Conservation (phyloP, 2,329 filamentous ascomycete species). For the Septoria linicola region DNA sequence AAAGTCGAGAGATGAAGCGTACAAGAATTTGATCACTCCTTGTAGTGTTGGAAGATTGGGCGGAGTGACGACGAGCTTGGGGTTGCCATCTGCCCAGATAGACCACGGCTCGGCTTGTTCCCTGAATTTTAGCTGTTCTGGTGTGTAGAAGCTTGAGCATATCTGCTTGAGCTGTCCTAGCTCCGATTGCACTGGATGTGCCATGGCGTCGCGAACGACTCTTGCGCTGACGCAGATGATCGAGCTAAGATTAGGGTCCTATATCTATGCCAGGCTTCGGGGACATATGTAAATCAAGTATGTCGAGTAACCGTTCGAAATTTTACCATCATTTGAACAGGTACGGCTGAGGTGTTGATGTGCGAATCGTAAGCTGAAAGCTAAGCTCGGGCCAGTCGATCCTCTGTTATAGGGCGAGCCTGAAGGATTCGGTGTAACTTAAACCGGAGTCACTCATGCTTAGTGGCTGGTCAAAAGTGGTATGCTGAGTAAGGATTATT, state of each 20-base stretch:
- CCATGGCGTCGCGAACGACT: neutral
- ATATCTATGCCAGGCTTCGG: too few relatives aligned
- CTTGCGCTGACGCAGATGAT: too few relatives aligned
- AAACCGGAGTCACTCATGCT: too few relatives aligned
- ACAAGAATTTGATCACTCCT: slow-evolving; percentile 37
- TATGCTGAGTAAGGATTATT: too few relatives aligned
- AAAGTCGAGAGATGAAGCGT: slow-evolving; percentile 39
- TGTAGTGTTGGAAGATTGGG: slow-evolving; percentile 34
- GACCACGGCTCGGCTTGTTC: slow-evolving; percentile 36
- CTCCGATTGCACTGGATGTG: neutral
- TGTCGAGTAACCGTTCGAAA: too few relatives aligned
- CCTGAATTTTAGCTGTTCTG: slow-evolving; percentile 17
- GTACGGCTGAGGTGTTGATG: neutral
- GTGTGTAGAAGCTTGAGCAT: slow-evolving; percentile 11
- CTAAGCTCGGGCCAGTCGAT: too few relatives aligned
- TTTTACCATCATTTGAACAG: neutral
- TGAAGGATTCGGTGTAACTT: too few relatives aligned
- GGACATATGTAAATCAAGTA: too few relatives aligned
- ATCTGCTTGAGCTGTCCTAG: slow-evolving; percentile 6
- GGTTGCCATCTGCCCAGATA: slow-evolving; percentile 36
- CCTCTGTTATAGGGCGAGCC: too few relatives aligned
- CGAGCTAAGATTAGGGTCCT: too few relatives aligned
- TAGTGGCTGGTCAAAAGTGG: too few relatives aligned
- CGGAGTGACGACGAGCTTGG: slow-evolving; percentile 39
- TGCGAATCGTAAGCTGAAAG: too few relatives aligned